Percentiles rank a stretch among this genome's conserved stretches.
Evolutionary conservation across 352 stramenopile species (phyloP).

Genomic region (Thalassiosira ordinaria): DNA sequence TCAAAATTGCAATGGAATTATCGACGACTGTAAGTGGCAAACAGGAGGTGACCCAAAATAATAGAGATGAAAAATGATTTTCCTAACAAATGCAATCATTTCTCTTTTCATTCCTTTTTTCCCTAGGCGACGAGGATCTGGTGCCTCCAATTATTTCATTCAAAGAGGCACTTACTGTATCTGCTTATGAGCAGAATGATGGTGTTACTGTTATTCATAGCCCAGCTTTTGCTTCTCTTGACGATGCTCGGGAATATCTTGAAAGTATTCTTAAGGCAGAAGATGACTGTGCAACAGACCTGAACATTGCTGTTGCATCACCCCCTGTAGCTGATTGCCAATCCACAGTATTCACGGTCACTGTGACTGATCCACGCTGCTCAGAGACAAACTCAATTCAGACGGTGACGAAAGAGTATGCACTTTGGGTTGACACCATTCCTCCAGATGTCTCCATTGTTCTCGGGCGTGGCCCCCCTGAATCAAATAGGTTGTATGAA

Average conservation of each 20-base stretch:
- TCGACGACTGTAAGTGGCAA: not conserved
- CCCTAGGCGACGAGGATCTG: not conserved
- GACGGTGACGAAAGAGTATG: not conserved
- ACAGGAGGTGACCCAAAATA: too few species aligned
- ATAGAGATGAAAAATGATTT: too few species aligned
- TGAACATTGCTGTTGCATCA: not conserved
- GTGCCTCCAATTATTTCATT: not conserved
- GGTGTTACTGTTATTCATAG: not conserved
- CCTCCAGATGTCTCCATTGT: not conserved
- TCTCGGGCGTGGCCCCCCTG: not conserved
- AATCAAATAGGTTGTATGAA: not conserved
- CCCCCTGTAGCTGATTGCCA: not conserved
- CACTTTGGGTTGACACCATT: not conserved
- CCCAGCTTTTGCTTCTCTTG: not conserved
- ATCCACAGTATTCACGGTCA: not conserved
- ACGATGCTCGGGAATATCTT: not conserved
- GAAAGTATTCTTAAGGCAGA: not conserved
- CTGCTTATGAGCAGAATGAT: not conserved
- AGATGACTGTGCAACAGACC: conserved; percentile 7
- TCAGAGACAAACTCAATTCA: not conserved
- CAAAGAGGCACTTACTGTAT: not conserved
- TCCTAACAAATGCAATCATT: too few species aligned
- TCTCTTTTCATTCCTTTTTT: too few species aligned
- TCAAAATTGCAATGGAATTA: not conserved
- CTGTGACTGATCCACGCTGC: not conserved